Percentiles rank a stretch among this genome's conserved stretches.
Conservation (phyloP, 1,284 basidiomycete species). For the Papiliotrema flavescens region DNA sequence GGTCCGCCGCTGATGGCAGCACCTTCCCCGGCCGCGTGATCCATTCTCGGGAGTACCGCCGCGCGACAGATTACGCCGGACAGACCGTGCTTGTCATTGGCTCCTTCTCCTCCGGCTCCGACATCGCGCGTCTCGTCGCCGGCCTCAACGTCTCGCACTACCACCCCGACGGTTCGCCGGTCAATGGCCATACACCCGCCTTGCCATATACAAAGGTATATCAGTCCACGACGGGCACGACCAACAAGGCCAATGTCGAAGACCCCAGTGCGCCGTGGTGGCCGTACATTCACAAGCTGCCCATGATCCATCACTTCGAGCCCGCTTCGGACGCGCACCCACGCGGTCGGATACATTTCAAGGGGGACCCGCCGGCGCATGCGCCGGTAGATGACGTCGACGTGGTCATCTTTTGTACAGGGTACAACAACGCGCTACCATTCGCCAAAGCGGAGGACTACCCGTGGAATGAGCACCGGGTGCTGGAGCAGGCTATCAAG, state of each 20-base stretch:
- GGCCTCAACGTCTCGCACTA: conserved; percentile 25
- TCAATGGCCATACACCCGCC: not conserved
- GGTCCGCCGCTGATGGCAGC: conserved; percentile 7
- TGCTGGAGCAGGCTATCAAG: conserved; percentile 14
- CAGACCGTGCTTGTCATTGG: conserved; percentile 54
- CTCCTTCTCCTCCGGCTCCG: conserved; percentile 53
- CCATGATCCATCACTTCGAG: conserved; percentile 7
- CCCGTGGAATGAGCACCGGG: conserved; percentile 33
- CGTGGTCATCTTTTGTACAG: conserved; percentile 51
- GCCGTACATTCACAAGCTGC: conserved; percentile 19
- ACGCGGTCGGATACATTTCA: conserved; percentile 5
- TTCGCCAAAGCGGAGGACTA: conserved; percentile 39
- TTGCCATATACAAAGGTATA: conserved; percentile 5
- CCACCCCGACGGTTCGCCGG: not conserved
- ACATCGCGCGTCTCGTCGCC: conserved; percentile 53
- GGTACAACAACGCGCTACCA: conserved; percentile 50
- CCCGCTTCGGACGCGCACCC: not conserved
- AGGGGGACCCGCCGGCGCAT: conserved; percentile 11
- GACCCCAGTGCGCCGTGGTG: conserved; percentile 4
- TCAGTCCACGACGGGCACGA: conserved; percentile 8
- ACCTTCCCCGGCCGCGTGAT: conserved; percentile 47
- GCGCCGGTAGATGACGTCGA: conserved; percentile 34
- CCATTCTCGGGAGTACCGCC: conserved; percentile 53
- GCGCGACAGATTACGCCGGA: conserved; percentile 35
- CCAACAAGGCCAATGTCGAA: not conserved